Conservation (phyloP, 768 basidiomycete species). For the Lactarius evosmus region DNA sequence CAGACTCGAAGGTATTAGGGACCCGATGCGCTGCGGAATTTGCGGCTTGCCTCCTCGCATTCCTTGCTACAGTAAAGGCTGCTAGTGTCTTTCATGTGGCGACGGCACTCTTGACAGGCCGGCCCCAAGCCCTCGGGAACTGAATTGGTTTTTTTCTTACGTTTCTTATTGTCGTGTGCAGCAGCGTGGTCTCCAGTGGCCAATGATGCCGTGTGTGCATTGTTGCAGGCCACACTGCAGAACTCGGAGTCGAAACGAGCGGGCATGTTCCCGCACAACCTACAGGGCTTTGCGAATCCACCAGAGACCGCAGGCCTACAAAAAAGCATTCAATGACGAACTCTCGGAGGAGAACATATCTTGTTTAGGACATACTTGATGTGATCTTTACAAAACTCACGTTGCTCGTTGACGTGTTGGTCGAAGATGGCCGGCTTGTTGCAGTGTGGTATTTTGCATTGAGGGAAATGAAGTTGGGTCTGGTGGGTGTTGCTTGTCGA, state of each 20-base stretch:
- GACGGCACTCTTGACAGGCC: slow-evolving; percentile 16
- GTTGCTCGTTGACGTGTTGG: background rate
- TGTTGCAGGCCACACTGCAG: slow-evolving; percentile 12
- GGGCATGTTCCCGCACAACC: background rate
- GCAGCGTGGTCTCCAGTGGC: background rate
- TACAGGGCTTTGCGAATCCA: slow-evolving; percentile 2
- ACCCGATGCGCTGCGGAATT: background rate
- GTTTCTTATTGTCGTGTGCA: background rate
- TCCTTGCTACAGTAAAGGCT: slow-evolving; percentile 5
- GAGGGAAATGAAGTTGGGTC: background rate
- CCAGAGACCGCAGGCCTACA: background rate
- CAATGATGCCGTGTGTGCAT: background rate
- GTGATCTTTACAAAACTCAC: slow-evolving; percentile 10
- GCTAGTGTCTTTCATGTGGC: background rate
- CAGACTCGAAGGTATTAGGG: background rate
- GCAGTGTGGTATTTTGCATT: background rate
- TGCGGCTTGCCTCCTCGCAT: background rate
- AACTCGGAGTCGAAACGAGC: background rate
- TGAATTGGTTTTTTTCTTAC: background rate
- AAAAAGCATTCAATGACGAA: background rate
- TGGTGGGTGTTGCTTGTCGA: no score
- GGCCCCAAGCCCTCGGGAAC: background rate
- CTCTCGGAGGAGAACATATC: background rate
- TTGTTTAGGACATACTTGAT: background rate
- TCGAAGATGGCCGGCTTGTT: background rate